Conservation (phyloP, 768 basidiomycete species). For the Pleurotus djamor region DNA sequence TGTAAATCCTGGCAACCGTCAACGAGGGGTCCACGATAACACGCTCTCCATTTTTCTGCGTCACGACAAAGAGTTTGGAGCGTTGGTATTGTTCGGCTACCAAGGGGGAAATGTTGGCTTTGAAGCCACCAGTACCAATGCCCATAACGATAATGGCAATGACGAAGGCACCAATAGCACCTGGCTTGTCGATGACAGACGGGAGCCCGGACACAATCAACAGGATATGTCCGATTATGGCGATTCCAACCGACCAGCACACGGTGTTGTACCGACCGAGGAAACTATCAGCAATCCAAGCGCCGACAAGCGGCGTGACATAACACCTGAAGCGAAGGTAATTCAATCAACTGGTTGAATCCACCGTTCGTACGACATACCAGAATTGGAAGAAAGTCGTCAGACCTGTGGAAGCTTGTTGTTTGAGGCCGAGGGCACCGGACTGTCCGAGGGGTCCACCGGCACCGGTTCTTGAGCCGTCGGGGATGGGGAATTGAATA, state of each 20-base stretch:
- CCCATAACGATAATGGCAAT: constrained; percentile 64
- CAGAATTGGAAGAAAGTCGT: constrained; percentile 73
- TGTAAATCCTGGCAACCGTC: constrained; percentile 72
- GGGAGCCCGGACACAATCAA: constrained; percentile 68
- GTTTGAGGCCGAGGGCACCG: constrained; percentile 66
- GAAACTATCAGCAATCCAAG: constrained; percentile 71
- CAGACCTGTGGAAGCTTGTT: constrained; percentile 71
- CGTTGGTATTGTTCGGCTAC: constrained; percentile 74
- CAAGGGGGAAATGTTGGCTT: constrained; percentile 75
- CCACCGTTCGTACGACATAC: constrained; percentile 25
- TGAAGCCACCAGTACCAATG: constrained; percentile 67
- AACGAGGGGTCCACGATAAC: constrained; percentile 74
- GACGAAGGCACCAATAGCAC: constrained; percentile 50
- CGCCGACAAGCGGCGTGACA: constrained; percentile 64
- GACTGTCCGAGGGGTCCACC: constrained; percentile 52
- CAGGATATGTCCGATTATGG: constrained; percentile 63
- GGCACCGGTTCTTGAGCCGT: constrained; percentile 64
- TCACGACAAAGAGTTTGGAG: constrained; percentile 49
- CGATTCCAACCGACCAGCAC: constrained; percentile 54
- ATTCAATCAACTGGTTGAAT: neutral
- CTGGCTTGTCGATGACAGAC: constrained; percentile 53
- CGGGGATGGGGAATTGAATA: constrained; percentile 69
- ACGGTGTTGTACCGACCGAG: constrained; percentile 78
- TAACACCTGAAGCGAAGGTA: constrained; percentile 45
- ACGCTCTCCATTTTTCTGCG: constrained; percentile 54